Conservation (phyloP, 2,329 filamentous ascomycete species). For the Endoconidiophora laricicola region DNA sequence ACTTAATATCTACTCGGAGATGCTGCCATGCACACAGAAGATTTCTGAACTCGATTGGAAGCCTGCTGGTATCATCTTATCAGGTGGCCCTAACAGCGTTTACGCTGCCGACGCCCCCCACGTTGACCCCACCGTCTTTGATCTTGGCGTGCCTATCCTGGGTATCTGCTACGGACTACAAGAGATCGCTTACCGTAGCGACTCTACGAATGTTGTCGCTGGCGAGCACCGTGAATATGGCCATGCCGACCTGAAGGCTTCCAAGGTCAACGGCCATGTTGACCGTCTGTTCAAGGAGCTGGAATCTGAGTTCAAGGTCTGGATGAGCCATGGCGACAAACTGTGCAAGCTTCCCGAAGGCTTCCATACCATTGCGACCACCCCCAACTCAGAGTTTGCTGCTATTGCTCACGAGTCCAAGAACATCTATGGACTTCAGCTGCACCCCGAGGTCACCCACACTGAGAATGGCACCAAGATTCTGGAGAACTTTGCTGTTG, state of each 20-base stretch:
- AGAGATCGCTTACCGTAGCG: conserved; percentile 50
- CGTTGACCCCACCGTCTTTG: conserved; percentile 67
- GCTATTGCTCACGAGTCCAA: conserved; percentile 57
- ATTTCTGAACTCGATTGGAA: conserved; percentile 58
- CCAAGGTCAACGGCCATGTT: conserved; percentile 43
- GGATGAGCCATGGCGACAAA: conserved; percentile 87
- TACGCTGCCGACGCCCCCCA: conserved; percentile 61
- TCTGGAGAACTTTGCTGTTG: conserved; percentile 67
- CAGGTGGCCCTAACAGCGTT: conserved; percentile 47
- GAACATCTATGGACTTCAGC: conserved; percentile 69
- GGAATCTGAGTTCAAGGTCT: conserved; percentile 39
- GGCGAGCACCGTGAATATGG: conserved; percentile 41
- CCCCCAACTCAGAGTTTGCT: conserved; percentile 60
- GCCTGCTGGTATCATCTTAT: conserved; percentile 62
- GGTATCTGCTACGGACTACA: conserved; percentile 45
- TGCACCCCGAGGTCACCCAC: conserved; percentile 71
- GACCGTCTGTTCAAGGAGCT: conserved; percentile 66
- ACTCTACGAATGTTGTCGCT: conserved; percentile 40
- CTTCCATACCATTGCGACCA: conserved; percentile 60
- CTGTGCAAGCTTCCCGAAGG: conserved; percentile 54
- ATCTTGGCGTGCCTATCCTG: conserved; percentile 41
- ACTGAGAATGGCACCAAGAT: conserved; percentile 53
- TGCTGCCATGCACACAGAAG: conserved; percentile 78
- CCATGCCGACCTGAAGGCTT: conserved; percentile 47
- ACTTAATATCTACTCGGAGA: conserved; percentile 70